A percentile compares a stretch with the other conserved stretches of the same genome.
phyloP scores from a whole-genome alignment of 202 grass and related monocot species.

The Eragrostis tef region DNA sequence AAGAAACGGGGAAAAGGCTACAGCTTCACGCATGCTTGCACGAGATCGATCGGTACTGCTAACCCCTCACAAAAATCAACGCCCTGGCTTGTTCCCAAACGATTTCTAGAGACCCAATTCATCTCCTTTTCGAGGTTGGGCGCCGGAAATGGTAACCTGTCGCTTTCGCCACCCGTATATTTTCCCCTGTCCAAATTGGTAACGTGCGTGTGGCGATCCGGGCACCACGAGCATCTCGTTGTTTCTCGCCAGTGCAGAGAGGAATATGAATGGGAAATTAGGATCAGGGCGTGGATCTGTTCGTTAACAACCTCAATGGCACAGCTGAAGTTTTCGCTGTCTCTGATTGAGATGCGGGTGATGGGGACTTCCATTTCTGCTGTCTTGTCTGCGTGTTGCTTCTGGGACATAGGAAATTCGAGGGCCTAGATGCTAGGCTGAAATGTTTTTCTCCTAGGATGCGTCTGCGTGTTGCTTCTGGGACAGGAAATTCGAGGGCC shows the following conservation, averaged over 20 bases:
- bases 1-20: not conserved
- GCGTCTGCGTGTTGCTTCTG: not conserved
- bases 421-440: not conserved
- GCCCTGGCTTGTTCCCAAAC: not conserved
- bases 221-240: conserved; percentile 11
- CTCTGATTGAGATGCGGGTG: not conserved
- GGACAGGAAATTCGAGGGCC: not conserved
- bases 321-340: not conserved
- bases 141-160: conserved; percentile 13
- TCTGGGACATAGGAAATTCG: not conserved
- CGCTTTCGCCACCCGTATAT: not conserved
- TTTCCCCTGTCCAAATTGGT: not conserved
- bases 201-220: conserved; percentile 11
- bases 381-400: not conserved
- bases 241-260: not conserved
- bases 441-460: not conserved
- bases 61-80: not conserved
- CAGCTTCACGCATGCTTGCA: conserved; percentile 10
- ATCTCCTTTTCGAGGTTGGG: not conserved
- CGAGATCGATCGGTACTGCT: not conserved
- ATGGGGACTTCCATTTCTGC: conserved; percentile 27
- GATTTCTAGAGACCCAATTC: conserved; percentile 22
- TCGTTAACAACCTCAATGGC: conserved; percentile 16
- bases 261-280: not conserved
- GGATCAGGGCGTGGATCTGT: not conserved